phyloP scores from a whole-genome alignment of 2,329 filamentous ascomycete species.

The Cladosporium sp. region DNA sequence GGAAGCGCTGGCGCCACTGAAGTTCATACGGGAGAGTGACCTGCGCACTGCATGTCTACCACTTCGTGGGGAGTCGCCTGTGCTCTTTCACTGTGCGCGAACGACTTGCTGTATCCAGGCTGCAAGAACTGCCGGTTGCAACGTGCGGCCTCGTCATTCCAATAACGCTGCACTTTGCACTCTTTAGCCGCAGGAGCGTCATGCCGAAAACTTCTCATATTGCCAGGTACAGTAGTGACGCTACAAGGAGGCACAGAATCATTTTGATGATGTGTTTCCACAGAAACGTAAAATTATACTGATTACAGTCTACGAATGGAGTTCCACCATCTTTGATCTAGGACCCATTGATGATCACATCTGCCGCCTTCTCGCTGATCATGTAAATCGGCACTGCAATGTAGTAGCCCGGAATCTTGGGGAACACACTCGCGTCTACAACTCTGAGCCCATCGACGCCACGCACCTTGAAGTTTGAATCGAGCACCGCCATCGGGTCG shows the following conservation, averaged over 20 bases:
- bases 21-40: neutral
- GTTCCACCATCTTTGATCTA: neutral
- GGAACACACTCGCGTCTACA: slow-evolving; percentile 39
- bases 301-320: neutral
- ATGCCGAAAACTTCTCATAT: too few relatives aligned
- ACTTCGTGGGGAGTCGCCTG: neutral
- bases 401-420: slow-evolving; percentile 30
- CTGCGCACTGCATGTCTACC: neutral
- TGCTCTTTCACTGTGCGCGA: too few relatives aligned
- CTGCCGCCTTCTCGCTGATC: slow-evolving; percentile 44
- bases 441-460: slow-evolving; percentile 41
- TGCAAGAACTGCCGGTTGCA: too few relatives aligned
- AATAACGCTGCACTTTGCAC: too few relatives aligned
- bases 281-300: neutral
- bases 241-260: neutral
- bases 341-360: slow-evolving; percentile 43
- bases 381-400: slow-evolving; percentile 40
- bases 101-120: too few relatives aligned
- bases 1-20: neutral
- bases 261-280: neutral
- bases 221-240: too few relatives aligned
- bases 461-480: slow-evolving; percentile 40
- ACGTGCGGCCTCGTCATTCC: too few relatives aligned
- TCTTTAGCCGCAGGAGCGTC: too few relatives aligned
- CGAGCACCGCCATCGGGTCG: slow-evolving; percentile 47